Evolutionary conservation across 2,329 filamentous ascomycete species (phyloP), one percentile per base, ranked within the genome.

Genomic region (Stachybotrys elegans): DNA sequence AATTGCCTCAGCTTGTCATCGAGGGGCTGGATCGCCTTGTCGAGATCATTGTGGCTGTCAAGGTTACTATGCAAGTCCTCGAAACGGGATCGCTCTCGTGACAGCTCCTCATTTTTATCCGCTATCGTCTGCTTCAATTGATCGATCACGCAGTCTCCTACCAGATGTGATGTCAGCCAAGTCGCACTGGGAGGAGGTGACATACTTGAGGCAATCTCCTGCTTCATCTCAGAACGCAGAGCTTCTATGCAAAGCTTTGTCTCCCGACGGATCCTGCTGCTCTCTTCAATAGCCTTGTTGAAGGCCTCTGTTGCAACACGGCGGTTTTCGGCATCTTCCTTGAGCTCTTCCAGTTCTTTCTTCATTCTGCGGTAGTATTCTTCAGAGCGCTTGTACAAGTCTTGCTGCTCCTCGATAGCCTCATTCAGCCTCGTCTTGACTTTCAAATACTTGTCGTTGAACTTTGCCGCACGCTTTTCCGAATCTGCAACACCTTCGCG

Each of bases 401-500:
- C 53, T 44, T 76, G 70, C 22, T 78, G 73, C 45, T 78, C 73
- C 2, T 51, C 47, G 8, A 71, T 68, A 2, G 69, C 68, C 39
- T 68, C 58, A 43, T 75, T 73, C n/a, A 78, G 53, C 14, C 66
- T 67, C 4, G 54, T 50, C 43, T 57, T 66, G 46, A 62, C 68
- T 2, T 51, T 51, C 6, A 55, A 56, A 35, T 63, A 54, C 44
- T 63, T 73, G 9, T 65, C 62, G 39, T 66, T 47, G 9, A 61
- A 31, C 5, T 37, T 40, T 13, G 41, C 40, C 2, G 43, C 45
- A 38, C 49, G 48, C 16, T 54, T 41, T n/a, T 56, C 53, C 11
- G 57, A 55, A 6, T 52, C 43, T 12, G 48, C 40, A 2, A 66
- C 31, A 8, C 59, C 52, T 2, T 53, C 47, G 5, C 56, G 57